Base-by-base conservation (phyloP, 768 basidiomycete species). In the Saitozyma sp. region DNA sequence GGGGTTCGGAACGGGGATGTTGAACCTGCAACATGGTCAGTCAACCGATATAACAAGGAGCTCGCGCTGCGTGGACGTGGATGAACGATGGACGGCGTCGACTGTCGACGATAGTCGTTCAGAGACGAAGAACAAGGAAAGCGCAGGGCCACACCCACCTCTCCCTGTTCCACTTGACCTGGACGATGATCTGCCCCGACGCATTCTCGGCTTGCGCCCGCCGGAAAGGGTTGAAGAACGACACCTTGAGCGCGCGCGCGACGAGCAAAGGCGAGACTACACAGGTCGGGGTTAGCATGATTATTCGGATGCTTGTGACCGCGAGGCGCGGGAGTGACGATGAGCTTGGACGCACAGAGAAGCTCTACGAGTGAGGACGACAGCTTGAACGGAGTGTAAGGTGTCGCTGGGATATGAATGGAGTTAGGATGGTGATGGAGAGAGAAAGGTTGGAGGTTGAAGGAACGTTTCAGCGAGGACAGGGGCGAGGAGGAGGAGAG, bases 1-100 rank as follows among this genome's bases (percentile, higher is more conserved):
- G 6, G 78, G 74, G 11, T 69, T 65, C 8, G 78, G 78, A 42
- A 79, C 76, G 0, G 78, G 76, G 37, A 79, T 75, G 64, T 79
- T 79, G 72, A 76, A 77, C 45, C 45, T 46, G 45, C 45, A 17
- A 46, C 45, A 11, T 13, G 45, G 13, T 46, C 45, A 17, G 17
- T 48, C 46, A 6, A 14, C 6, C 46, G 17, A 48, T 14, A 48
- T 14, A 6, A 48, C 14, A 6, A 48, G 17, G 46, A 48, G 29
- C 29, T 29, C 29, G 29, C 29, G 29, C 29, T 29, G 29, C 29
- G 29, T 53, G 39, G 8, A 19, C 29, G 29, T 53, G 39, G 8
- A 19, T 57, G 39, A 42, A n/a, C 43, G 40, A 16, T 9, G 1
- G 9, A 9, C 41, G 17, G 6, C 3, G 3, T 53, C 29, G 51